These are phyloP conservation scores for Blastocystis sp. DNA, from an alignment of 352 stramenopile genomes.

Conservation along the genomic window DNA sequence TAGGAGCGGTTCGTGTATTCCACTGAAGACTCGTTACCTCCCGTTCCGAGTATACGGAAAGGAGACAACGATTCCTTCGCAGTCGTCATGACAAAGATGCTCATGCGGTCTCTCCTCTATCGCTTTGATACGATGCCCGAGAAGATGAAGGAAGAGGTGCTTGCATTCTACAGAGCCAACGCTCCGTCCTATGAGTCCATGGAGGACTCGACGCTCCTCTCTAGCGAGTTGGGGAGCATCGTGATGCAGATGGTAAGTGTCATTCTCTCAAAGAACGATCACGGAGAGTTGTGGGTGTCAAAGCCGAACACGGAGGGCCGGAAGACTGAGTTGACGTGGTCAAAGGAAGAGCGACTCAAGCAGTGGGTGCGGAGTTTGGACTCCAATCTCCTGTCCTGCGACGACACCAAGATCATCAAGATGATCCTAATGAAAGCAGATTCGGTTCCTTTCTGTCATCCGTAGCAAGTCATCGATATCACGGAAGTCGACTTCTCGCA, in stretches of 20 bases:
- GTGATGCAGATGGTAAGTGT: slow-evolving; percentile 44
- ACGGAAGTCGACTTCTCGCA: slow-evolving; percentile 13
- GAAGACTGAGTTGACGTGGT: slow-evolving; percentile 1
- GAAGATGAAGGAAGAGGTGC: neutral
- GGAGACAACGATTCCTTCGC: slow-evolving; percentile 32
- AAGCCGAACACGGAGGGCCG: neutral
- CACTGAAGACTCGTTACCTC: neutral
- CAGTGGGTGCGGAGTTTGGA: slow-evolving; percentile 19
- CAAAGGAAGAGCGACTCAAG: slow-evolving; percentile 7
- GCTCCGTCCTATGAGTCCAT: neutral
- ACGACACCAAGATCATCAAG: slow-evolving; percentile 20
- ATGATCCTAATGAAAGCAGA: neutral
- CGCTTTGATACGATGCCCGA: neutral
- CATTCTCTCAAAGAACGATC: neutral
- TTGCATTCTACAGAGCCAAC: neutral
- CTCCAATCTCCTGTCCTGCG: slow-evolving; percentile 6
- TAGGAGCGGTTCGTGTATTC: neutral
- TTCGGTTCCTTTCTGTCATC: neutral
- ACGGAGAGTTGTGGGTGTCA: slow-evolving; percentile 6
- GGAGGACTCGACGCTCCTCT: neutral
- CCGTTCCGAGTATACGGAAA: neutral
- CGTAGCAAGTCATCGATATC: slow-evolving; percentile 28
- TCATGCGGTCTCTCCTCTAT: slow-evolving; percentile 31
- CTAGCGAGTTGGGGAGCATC: neutral
- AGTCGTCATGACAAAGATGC: slow-evolving; percentile 26